Evolutionary conservation across 139 green algal species (phyloP).

Genomic region (Chlamydomonas sp.): DNA sequence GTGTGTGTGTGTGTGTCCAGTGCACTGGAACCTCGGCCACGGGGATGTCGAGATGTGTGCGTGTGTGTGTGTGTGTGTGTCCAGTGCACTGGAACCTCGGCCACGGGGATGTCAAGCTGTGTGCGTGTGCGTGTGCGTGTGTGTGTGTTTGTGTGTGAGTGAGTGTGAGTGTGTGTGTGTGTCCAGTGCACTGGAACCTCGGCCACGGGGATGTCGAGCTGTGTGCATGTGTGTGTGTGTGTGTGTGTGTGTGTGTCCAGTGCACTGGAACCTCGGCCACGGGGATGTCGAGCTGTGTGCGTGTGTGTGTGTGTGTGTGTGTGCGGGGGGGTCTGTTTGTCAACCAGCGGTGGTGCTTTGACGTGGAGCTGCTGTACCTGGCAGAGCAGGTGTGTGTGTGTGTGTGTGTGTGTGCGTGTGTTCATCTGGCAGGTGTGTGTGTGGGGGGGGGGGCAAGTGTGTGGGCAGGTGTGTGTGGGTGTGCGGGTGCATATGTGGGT

Average conservation of each 20-base stretch:
- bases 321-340: slow-evolving; percentile 61
- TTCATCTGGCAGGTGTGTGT: slow-evolving; percentile 98
- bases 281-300: no score
- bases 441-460: slow-evolving; percentile 64
- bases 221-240: background rate
- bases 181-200: no score
- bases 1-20: background rate
- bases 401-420: slow-evolving; percentile 42
- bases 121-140: no score
- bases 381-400: slow-evolving; percentile 62
- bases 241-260: background rate
- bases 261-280: no score
- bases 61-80: no score
- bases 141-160: no score
- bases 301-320: background rate
- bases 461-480: slow-evolving; percentile 53
- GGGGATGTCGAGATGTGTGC: no score
- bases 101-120: no score
- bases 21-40: no score
- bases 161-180: no score
- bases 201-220: no score
- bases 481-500: background rate
- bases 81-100: no score
- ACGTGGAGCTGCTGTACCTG: slow-evolving; percentile 91
- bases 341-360: slow-evolving; percentile 96